Evolutionary conservation across 352 stramenopile genomes (phyloP), one percentile per base, ranked within the genome.

Genomic region (Phytophthora europaea): DNA sequence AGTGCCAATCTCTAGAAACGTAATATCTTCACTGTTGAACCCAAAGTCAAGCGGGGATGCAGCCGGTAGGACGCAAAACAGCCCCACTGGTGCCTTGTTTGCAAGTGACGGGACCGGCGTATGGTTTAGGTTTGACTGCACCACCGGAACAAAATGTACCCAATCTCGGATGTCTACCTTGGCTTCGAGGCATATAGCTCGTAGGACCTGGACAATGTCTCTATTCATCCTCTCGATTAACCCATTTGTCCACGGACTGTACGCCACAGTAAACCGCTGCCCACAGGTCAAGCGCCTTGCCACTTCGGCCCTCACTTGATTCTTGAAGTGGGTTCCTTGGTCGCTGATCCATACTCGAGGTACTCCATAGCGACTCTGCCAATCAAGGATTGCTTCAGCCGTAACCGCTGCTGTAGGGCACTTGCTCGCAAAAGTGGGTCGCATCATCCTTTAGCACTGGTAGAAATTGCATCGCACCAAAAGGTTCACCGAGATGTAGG

Each of bases 271-370:
- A 23, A 82, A 73, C 0, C 61, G 13, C 31, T 85, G 78, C 0
- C 70, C 0, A 12, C 26, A 28, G 1, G 36, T 50, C 0, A 82
- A 40, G 0, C 56, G 34, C 23, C 16, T 64, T 6, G 31, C 22
- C 6, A 82, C 20, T 47, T 79, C 68, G 8, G 22, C 13, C 7
- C 82, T 31, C 2, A 80, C 47, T 47, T 61, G 2, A 45, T 78
- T 85, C 45, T 80, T 83, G 51, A 83, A 86, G 36, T 83, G 79
- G 12, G 7, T 74, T 0, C 76, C 76, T 43, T 70, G 31, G 43
- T 80, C 69, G 54, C 61, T 71, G 4, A 81, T 70, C 74, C 65
- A 81, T 2, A 76, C 58, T 1, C 34, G 20, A 9, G 75, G 71
- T 50, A 58, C 13, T 16, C 65, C 74, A 61, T 76, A 85, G 0